phyloP scores from a whole-genome alignment of 2,329 filamentous ascomycete genomes.

The Talaromyces albobiverticillius region DNA sequence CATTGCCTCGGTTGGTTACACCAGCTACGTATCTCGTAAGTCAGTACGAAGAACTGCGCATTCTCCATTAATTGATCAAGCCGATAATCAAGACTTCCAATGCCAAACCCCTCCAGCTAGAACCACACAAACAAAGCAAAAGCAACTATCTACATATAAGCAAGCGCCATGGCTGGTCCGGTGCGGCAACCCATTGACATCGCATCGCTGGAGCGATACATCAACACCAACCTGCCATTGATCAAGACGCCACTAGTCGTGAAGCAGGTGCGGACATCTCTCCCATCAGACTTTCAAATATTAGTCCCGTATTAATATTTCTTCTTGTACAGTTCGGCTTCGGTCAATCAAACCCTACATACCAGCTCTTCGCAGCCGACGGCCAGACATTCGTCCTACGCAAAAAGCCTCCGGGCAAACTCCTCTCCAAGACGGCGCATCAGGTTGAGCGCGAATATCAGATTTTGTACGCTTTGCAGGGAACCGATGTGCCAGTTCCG shows the following conservation, averaged over 20 bases:
- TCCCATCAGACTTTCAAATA: no score
- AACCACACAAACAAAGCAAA: background rate
- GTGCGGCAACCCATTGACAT: constrained; percentile 90
- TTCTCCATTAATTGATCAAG: no score
- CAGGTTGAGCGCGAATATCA: constrained; percentile 94
- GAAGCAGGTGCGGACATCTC: no score
- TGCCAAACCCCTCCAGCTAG: no score
- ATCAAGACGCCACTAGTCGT: constrained; percentile 80
- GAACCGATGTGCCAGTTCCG: constrained; percentile 81
- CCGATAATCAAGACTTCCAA: no score
- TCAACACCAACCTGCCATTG: constrained; percentile 73
- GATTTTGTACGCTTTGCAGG: constrained; percentile 77
- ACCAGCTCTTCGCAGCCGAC: constrained; percentile 74
- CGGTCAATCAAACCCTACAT: constrained; percentile 96
- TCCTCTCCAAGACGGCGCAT: constrained; percentile 91
- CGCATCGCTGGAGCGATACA: constrained; percentile 72
- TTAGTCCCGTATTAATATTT: background rate
- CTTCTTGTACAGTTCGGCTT: constrained; percentile 74
- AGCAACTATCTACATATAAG: background rate
- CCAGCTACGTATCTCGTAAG: no score
- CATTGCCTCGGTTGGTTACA: background rate
- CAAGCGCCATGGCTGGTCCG: constrained; percentile 72
- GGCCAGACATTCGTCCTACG: constrained; percentile 79
- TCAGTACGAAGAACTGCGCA: no score
- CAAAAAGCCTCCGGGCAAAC: constrained; percentile 95